These are phyloP conservation scores for Podila verticillata DNA, from an alignment of 192 early-diverging fungal species.

Conservation along the genomic window DNA sequence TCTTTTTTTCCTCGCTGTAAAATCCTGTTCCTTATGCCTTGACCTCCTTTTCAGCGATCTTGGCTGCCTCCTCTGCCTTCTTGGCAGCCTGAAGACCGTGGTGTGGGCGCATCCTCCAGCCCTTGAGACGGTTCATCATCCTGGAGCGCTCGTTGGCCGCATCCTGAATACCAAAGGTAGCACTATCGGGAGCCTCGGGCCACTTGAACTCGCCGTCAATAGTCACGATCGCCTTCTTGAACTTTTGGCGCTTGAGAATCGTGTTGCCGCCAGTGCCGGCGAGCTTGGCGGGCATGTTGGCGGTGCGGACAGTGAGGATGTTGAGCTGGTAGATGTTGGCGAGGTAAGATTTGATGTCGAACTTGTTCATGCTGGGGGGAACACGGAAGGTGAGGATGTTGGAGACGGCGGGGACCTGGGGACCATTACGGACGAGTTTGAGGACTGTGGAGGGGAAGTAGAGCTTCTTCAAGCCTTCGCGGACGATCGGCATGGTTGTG, in stretches of 20 bases:
- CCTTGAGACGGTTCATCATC: slow-evolving; percentile 60
- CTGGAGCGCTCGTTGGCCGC: slow-evolving; percentile 50
- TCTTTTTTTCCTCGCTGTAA: background rate
- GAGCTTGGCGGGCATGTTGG: slow-evolving; percentile 81
- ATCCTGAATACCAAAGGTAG: slow-evolving; percentile 54
- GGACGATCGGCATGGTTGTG: slow-evolving; percentile 28
- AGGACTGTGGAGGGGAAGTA: slow-evolving; percentile 91
- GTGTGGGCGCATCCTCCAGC: slow-evolving; percentile 60
- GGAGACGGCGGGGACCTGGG: slow-evolving; percentile 69
- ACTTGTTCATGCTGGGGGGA: slow-evolving; percentile 90
- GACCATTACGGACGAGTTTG: slow-evolving; percentile 76
- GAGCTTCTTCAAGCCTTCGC: slow-evolving; percentile 67
- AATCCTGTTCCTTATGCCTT: slow-evolving; percentile 46
- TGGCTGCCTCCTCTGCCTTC: slow-evolving; percentile 40
- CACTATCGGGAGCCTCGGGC: slow-evolving; percentile 55
- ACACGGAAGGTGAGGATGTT: slow-evolving; percentile 94
- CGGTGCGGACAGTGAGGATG: slow-evolving; percentile 88
- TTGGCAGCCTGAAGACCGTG: slow-evolving; percentile 52
- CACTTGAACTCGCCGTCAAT: slow-evolving; percentile 60
- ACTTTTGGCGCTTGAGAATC: slow-evolving; percentile 47
- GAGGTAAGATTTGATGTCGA: slow-evolving; percentile 91
- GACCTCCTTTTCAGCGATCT: slow-evolving; percentile 36
- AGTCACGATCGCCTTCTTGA: slow-evolving; percentile 71
- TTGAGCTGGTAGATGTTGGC: slow-evolving; percentile 84
- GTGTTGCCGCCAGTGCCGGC: slow-evolving; percentile 50